These are phyloP conservation scores for Trematosphaeria pertusa DNA, from an alignment of 2,329 filamentous ascomycete species.

Conservation along the genomic window DNA sequence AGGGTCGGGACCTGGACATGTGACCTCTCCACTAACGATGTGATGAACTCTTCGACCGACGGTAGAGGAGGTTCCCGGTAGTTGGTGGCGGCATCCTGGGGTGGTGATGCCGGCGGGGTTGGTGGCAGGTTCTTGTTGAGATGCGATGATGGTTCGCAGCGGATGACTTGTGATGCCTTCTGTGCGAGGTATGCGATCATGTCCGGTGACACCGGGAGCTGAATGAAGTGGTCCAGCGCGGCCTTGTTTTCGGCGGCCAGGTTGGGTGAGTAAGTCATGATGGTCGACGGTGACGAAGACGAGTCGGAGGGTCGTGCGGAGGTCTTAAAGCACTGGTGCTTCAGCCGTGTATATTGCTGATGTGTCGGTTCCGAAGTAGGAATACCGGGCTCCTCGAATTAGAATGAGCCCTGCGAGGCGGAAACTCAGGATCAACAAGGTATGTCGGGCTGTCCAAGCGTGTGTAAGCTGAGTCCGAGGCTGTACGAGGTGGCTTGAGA, in stretches of 20 bases:
- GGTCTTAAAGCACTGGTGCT: conserved; percentile 25
- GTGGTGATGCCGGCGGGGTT: conserved; percentile 67
- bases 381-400: conserved; percentile 23
- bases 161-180: conserved; percentile 79
- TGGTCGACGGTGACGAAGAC: conserved; percentile 24
- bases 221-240: conserved; percentile 82
- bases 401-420: conserved; percentile 42
- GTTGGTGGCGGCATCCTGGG: conserved; percentile 55
- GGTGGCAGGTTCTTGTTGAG: conserved; percentile 60
- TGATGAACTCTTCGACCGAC: conserved; percentile 88
- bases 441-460: conserved; percentile 29
- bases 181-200: conserved; percentile 81
- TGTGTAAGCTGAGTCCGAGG: conserved; percentile 45
- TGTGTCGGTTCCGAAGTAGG: conserved; percentile 18
- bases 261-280: conserved; percentile 55
- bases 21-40: conserved; percentile 85
- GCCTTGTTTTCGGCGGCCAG: conserved; percentile 66
- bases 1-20: conserved; percentile 97
- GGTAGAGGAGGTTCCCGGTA: conserved; percentile 67
- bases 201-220: conserved; percentile 73
- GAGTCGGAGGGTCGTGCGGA: conserved; percentile 19
- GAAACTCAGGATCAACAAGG: conserved; percentile 27
- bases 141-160: conserved; percentile 67
- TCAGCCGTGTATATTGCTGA: conserved; percentile 16
- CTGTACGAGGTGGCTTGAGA: conserved; percentile 39